A percentile compares a stretch with the other conserved stretches of the same genome.
phyloP scores from a whole-genome alignment of 2,329 filamentous ascomycete species.

The Byssoonygena ceratinophila region DNA sequence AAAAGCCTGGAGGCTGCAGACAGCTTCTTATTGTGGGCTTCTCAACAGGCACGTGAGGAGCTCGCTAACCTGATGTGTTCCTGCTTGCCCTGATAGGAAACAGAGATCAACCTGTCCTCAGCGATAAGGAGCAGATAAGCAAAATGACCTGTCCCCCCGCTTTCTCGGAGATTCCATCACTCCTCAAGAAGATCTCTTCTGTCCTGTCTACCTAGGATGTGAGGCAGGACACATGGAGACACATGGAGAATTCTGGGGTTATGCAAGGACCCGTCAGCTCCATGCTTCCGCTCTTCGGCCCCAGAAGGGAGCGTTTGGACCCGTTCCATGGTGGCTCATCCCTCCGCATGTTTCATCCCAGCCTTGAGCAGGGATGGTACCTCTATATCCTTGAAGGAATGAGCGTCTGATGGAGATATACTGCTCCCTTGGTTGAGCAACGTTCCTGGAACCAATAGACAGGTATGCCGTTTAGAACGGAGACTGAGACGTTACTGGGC shows the following conservation, averaged over 20 bases:
- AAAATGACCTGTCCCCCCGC: not conserved
- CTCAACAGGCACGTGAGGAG: conserved; percentile 6
- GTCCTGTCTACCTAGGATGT: not conserved
- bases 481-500: not conserved
- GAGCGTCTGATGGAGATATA: not conserved
- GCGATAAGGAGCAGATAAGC: not conserved
- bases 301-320: not conserved
- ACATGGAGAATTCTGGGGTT: not conserved
- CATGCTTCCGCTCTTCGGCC: not conserved
- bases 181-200: not conserved
- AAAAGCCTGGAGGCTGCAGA: not conserved
- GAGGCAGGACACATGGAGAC: not conserved
- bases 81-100: not conserved
- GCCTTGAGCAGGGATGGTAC: not conserved
- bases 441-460: not conserved
- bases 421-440: not conserved
- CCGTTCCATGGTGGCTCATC: not conserved
- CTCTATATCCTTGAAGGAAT: not conserved
- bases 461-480: not conserved
- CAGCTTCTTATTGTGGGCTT: conserved; percentile 6
- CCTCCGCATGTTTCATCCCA: not conserved
- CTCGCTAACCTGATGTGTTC: conserved; percentile 6
- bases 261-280: not conserved
- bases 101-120: not conserved
- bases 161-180: not conserved